Evolutionary conservation across 192 early-diverging fungal genomes (phyloP).

Genomic region (Backusella circina): DNA sequence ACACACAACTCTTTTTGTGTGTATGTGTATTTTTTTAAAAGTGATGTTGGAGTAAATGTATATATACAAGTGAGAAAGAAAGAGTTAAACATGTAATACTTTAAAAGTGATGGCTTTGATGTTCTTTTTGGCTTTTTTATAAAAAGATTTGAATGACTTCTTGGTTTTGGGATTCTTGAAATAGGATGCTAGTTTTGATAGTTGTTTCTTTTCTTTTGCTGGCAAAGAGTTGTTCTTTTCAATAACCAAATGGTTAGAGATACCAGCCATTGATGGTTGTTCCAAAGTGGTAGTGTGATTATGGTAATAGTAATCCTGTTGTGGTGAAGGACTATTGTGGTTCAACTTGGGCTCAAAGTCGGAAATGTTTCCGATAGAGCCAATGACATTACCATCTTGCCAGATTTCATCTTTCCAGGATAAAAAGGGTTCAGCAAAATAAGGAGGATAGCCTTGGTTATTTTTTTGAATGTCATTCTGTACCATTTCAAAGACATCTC

Average conservation of each 20-base stretch:
- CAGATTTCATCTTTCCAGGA: background rate
- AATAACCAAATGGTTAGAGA: background rate
- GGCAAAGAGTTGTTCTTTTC: background rate
- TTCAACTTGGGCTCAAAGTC: background rate
- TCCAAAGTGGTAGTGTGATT: background rate
- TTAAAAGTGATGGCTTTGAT: background rate
- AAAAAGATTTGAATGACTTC: background rate
- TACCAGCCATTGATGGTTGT: background rate
- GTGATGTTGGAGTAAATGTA: background rate
- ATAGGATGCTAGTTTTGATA: background rate
- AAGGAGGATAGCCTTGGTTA: background rate
- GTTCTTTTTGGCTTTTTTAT: background rate
- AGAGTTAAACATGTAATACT: background rate
- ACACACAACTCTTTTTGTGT: too few relatives aligned
- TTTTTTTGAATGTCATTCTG: constrained; percentile 1
- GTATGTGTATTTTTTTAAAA: background rate
- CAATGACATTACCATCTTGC: background rate
- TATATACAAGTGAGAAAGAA: background rate
- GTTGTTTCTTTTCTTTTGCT: background rate
- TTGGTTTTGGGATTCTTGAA: background rate
- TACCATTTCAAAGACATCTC: background rate
- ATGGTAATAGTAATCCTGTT: background rate
- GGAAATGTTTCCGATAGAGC: background rate
- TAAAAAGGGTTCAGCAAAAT: background rate
- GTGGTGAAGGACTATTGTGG: background rate